Evolutionary conservation across 148 eudicot genomes (phyloP), one percentile per base, ranked within the genome.

Genomic region (Nyssa sinensis): DNA sequence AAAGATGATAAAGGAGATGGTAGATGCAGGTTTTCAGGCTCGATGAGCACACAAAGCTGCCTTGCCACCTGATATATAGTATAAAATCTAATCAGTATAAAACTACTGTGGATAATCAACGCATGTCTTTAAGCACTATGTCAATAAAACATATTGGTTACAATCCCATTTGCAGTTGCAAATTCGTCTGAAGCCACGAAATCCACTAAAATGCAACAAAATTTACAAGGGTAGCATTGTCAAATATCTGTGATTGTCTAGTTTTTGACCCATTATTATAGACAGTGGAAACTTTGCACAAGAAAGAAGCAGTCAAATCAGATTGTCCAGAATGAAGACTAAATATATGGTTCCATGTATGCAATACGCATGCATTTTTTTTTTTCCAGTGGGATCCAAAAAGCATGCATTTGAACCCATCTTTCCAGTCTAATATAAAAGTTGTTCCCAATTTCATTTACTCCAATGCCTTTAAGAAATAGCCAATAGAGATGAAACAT

Each of bases 11-110:
- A 84, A 71, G 96, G 93, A 75, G 76, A 64, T n/a, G 88, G 87
- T 67, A 94, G 73, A 59, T 90, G 78, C 85, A 94, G 58, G 80
- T 94, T 90, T 78, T 88, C 93, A 32, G 92, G 89, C 71, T 77
- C 84, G 53, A 92, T 70, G 19, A 29, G 74, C 67, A 94, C 90
- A 51, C 53, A 78, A 53, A 94, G 84, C 77, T 94, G 98, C 77
- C 97, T 88, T 33, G 93, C 92, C 70, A 91, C 91, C 96, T 90
- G 86, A 65, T 67, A 24, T 14, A 25, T n/a, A 59, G 61, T 32
- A 63, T 49, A 66, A 24, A n/a, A 30, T 29, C 8, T 19, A 39
- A 55, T 70, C 34, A 70, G 65, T 58, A 39, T 31, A 64, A 21
- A 33, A 35, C 8, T 0, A 57, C 16, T 24, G 23, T 19, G 8